Base-by-base conservation (phyloP, 2,329 filamentous ascomycete species). In the Coniochaeta pulveracea region DNA sequence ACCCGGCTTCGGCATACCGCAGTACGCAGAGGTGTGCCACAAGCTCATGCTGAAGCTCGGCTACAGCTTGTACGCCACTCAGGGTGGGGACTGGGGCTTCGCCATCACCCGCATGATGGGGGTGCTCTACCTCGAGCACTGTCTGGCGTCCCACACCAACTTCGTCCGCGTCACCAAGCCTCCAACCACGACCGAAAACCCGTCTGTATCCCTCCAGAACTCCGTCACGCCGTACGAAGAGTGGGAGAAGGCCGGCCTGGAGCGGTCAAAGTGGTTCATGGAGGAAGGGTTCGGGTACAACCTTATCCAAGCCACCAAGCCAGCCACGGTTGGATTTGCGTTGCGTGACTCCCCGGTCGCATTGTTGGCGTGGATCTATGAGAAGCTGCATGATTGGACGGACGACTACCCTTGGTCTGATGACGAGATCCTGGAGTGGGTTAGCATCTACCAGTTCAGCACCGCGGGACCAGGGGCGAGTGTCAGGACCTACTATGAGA, bases 311-410 rank as follows among this genome's bases (percentile, higher is more conserved):
- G 56, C 58, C 10, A 85, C 81, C 0, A 77, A 79, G 37, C 83
- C 84, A 0, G 74, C 84, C 33, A 89, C 83, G 0, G 48, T 88
- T 0, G 77, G 76, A 0, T 84, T 83, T 46, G 74, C 64, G 0
- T 61, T 88, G 3, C 64, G 71, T 1, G 81, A 86, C 48, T 77
- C 69, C 6, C 84, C 83, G 0, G 69, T 83, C 0, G 80, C 69
- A 0, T 57, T 85, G 3, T 60, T 89, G 2, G 72, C 80, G 0
- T 91, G 84, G 84, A 76, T 89, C 21, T 82, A 82, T 43, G 84
- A 89, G 55, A 89, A 89, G 50, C 57, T 89, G 23, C 72, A 79
- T 43, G 76, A 82, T 44, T 89, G 82, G 83, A 76, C 76, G 0
- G 81, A 88, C 45, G 46, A 44, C 1, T 85, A 85, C 47, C 58